Evolutionary conservation across 2,329 filamentous ascomycete genomes (phyloP).

Genomic region (Aspergillus neotritici): DNA sequence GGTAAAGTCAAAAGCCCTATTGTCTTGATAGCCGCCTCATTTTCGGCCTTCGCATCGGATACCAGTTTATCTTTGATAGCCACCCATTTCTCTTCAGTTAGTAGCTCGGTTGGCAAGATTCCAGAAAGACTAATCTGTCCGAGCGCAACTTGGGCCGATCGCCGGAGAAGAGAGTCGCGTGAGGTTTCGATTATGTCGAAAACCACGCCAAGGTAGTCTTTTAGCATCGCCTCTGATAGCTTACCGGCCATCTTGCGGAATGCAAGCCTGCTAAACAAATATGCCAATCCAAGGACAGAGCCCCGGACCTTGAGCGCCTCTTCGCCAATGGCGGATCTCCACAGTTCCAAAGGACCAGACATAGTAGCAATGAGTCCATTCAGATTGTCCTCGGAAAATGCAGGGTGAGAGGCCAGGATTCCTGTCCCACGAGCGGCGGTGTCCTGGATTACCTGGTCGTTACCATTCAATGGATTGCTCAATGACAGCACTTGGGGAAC

Average conservation of each 20-base stretch:
- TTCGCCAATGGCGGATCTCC: conserved; percentile 57
- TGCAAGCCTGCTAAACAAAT: conserved; percentile 52
- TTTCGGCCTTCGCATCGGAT: conserved; percentile 68
- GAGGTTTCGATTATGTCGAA: conserved; percentile 50
- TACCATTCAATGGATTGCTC: conserved; percentile 60
- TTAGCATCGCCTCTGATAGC: conserved; percentile 33
- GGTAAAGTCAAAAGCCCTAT: conserved; percentile 68
- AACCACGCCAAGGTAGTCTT: conserved; percentile 41
- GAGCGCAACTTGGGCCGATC: conserved; percentile 53
- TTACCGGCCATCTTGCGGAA: conserved; percentile 42
- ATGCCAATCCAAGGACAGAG: conserved; percentile 54
- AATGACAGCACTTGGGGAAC: conserved; percentile 49
- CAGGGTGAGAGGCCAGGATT: conserved; percentile 64
- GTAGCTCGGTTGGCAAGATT: conserved; percentile 39
- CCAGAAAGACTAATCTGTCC: conserved; percentile 58
- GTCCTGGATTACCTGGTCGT: conserved; percentile 62
- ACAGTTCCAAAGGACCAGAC: conserved; percentile 44
- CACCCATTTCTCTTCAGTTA: conserved; percentile 29
- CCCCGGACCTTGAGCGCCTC: conserved; percentile 57
- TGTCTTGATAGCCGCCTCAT: conserved; percentile 73
- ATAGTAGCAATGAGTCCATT: conserved; percentile 43
- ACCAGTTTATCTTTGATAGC: conserved; percentile 59
- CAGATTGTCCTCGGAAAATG: conserved; percentile 38
- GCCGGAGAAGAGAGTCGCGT: conserved; percentile 52
- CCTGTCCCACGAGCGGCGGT: conserved; percentile 67